Evolutionary conservation across 176 grass and related monocot species (phyloP), one percentile per base, ranked within the genome.

Genomic region (Avena eriantha): DNA sequence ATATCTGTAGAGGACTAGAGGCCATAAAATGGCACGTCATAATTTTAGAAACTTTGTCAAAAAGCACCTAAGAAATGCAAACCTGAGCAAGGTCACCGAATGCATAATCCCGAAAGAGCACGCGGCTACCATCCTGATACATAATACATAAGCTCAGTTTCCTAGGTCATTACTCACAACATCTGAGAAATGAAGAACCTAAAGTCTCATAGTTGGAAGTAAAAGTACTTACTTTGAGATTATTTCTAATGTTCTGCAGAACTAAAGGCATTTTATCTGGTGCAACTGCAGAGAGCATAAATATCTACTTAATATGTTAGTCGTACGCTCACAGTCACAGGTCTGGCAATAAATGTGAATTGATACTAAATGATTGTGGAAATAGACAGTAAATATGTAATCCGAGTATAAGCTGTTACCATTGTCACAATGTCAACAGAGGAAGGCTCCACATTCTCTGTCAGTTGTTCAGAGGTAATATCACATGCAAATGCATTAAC

Each of bases 271-370:
- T 97, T 86, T 97, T 97, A 88, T 91, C 92, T 61, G 95, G 95
- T 4, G 92, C 86, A 81, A 97, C 95, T 97, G 96, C 96, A 93
- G 96, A 98, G 18, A 98, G 89, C 75, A 98, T 87, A 91, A 98
- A 98, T 33, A 98, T 84, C 96, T 98, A 92, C 80, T 96, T 94
- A 94, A 95, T 88, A 69, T 94, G 96, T 98, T 89, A 98, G 92
- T 74, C 88, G 64, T 66, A 80, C 73, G 21, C 41, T 84, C 39
- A 47, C 39, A 47, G 45, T 47, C 45, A 60, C 10, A 80, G 54
- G 50, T 86, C 19, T 75, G 46, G 11, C 81, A 76, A 54, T 10
- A 75, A 33, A 64, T 68, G n/a, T 33, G 21, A 26, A 93, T 5
- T 79, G 13, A 79, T 11, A 4, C 34, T 18, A 49, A 80, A 54